Evolutionary conservation across 495 filamentous ascomycete species (phyloP), one percentile per base, ranked within the genome.

Genomic region (Daldinia concentrica): DNA sequence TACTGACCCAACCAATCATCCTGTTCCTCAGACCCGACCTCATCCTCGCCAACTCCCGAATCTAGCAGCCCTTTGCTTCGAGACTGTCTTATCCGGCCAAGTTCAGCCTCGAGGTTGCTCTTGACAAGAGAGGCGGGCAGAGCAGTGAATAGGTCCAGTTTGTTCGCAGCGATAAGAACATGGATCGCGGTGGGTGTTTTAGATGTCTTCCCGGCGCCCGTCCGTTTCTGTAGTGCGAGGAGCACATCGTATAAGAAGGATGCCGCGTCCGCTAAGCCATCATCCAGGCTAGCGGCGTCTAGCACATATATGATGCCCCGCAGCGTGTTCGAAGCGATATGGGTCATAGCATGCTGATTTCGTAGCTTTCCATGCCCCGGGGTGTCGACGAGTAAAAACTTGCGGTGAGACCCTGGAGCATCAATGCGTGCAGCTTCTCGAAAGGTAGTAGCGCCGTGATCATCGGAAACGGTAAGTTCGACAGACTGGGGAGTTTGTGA

Each of bases 311-410:
- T 82, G 43, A 99, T 81, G 17, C 76, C 76, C 2, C 63, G 65
- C 34, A 76, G 48, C 27, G 64, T 69, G n/a, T 30, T 37, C 6
- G 76, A 39, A n/a, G 91, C 93, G 41, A 66, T 87, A n/a, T 86
- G 72, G 36, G 75, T 77, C 22, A 79, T 64, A 50, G 87, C 77
- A n/a, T 85, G 78, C 78, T 86, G 73, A 67, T 86, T 84, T 54
- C 95, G 92, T 7, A 98, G 88, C 78, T 99, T 99, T 58, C 93
- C 94, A 84, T 98, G 95, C 61, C 95, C 95, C 1, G 95, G 95
- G 4, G 95, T 98, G 82, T 99, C 95, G 75, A 88, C 79, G 27
- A 98, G 81, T 55, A 92, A 84, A 80, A 97, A 94, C 58, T 86
- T 88, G 66, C 90, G 86, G 66, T 87, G 84, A n/a, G 87, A 79